Base-by-base conservation (phyloP, 1,284 basidiomycete genomes). In the Apiotrichum laibachii region DNA sequence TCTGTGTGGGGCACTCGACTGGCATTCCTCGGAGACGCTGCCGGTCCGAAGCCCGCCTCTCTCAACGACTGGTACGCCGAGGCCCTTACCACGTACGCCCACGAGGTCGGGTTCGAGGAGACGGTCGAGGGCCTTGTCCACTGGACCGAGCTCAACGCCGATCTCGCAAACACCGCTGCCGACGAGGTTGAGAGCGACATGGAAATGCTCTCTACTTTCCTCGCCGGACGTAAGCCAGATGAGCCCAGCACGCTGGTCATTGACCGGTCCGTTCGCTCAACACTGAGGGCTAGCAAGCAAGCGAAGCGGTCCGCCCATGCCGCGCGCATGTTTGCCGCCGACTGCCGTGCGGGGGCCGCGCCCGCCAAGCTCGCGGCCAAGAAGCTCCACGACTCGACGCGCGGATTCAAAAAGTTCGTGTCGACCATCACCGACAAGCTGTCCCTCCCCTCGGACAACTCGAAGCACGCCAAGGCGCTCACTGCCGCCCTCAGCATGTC, bases 31-130 rank as follows among this genome's bases (percentile, higher is more conserved):
- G 53, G 53, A 19, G 50, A 52, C 8, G 53, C 31, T 18, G 45
- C 53, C 5, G 52, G 52, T 7, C 34, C 35, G 15, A 47, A 55
- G 22, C 53, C 53, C 9, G 45, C 34, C 10, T 47, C 45, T 5
- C 45, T 47, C 16, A 45, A 55, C 11, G 53, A 55, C 13, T 55
- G 53, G 53, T 47, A 40, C 45, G 53, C 53, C 9, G 45, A 55
- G 12, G 53, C 53, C 2, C 45, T 55, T 26, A 34, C 35, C 5
- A 46, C 45, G 43, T 55, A 47, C 18, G 53, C 53, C 15, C 16
- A 45, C 53, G 53, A 55, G 9, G 21, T 37, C 5, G 53, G 53
- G 6, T 45, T 55, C 6, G 46, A 55, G 11, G 34, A 43, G 19
- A 45, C 52, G 8, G 12, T 53, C 52, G 43, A 46, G 19, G 52